These are phyloP conservation scores for Termitomyces sp. DNA, from an alignment of 768 basidiomycete species.

Conservation along the genomic window DNA sequence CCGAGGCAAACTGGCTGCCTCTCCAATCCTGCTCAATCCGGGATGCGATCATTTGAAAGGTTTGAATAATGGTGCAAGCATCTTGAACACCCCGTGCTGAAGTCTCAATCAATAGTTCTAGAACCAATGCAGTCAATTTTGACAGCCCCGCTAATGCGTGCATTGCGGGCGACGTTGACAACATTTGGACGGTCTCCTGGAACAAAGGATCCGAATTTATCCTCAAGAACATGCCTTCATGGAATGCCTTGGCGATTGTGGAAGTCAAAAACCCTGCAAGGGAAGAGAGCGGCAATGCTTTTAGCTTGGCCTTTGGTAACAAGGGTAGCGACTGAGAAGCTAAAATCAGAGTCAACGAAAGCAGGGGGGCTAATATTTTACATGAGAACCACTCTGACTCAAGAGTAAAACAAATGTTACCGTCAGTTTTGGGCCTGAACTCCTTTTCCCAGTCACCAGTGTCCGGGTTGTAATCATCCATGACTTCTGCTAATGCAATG, in stretches of 20 bases:
- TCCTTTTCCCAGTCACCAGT: conserved; percentile 61
- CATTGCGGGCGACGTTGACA: conserved; percentile 36
- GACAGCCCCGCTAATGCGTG: conserved; percentile 38
- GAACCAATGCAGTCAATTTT: conserved; percentile 34
- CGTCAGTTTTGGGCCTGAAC: conserved; percentile 54
- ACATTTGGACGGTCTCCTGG: conserved; percentile 29
- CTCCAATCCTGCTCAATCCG: conserved; percentile 51
- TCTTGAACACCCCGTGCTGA: conserved; percentile 24
- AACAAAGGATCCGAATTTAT: conserved; percentile 34
- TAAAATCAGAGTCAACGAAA: conserved; percentile 52
- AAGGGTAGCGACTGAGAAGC: conserved; percentile 61
- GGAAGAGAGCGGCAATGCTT: conserved; percentile 57
- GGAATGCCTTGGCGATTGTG: conserved; percentile 55
- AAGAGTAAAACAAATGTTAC: conserved; percentile 26
- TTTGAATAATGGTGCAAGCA: conserved; percentile 30
- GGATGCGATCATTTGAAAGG: conserved; percentile 35
- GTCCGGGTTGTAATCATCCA: conserved; percentile 53
- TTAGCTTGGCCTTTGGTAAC: conserved; percentile 53
- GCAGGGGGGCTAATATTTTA: conserved; percentile 35
- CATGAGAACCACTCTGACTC: conserved; percentile 1
- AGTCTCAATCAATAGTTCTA: conserved; percentile 35
- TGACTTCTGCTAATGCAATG: conserved; percentile 70
- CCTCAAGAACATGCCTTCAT: conserved; percentile 53
- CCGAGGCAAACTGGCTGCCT: conserved; percentile 35
- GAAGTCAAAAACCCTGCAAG: conserved; percentile 35